phyloP scores from a whole-genome alignment of 2,329 filamentous ascomycete genomes.

The Penicillium fuscoglaucum region DNA sequence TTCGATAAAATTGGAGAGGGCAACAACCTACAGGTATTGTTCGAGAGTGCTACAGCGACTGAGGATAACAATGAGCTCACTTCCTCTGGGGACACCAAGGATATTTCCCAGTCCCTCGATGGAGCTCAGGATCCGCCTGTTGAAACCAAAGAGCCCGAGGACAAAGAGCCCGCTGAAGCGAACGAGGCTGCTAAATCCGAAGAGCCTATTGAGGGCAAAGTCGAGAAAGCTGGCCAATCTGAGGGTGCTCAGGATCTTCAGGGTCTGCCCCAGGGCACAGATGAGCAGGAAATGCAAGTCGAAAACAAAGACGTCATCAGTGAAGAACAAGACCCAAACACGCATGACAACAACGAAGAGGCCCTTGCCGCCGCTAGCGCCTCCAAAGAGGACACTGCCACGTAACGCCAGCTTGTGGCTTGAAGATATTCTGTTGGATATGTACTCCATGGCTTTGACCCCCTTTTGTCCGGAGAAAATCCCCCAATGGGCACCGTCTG shows the following conservation, averaged over 20 bases:
- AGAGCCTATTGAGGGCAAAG: background rate
- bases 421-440: constrained; percentile 5
- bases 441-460: constrained; percentile 12
- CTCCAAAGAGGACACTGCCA: constrained; percentile 14
- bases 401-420: constrained; percentile 13
- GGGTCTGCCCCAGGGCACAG: background rate
- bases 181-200: background rate
- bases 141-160: background rate
- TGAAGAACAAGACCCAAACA: constrained; percentile 5
- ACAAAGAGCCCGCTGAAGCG: background rate
- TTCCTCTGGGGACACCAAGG: constrained; percentile 14
- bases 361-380: constrained; percentile 14
- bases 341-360: constrained; percentile 6
- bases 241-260: background rate
- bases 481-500: constrained; percentile 19
- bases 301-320: constrained; percentile 12
- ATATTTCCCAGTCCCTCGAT: constrained; percentile 8
- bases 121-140: background rate
- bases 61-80: constrained; percentile 1
- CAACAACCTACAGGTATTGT: constrained; percentile 62
- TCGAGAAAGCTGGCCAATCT: background rate
- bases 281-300: constrained; percentile 4
- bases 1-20: constrained; percentile 89
- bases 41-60: constrained; percentile 34
- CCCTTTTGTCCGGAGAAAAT: constrained; percentile 19